Percentiles rank a stretch among this genome's conserved stretches.
phyloP scores from a whole-genome alignment of 257 asterid genomes.

The Agastache rugosa region DNA sequence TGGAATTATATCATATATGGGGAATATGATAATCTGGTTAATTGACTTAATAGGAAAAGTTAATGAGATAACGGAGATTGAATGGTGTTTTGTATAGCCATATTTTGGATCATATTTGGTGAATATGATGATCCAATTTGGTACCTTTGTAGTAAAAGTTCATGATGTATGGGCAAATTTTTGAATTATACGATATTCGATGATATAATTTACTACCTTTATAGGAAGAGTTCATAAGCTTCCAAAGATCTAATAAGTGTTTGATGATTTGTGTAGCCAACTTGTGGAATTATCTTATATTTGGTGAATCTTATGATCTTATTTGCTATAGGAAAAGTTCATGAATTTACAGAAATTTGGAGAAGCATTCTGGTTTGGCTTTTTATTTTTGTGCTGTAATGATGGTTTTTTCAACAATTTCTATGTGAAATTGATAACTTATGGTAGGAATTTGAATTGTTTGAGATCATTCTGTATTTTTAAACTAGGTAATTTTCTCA shows the following conservation, averaged over 20 bases:
- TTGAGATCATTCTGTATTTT: neutral
- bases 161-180: too few species aligned
- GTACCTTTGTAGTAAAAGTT: neutral
- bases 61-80: neutral
- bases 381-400: constrained; percentile 9
- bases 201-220: neutral
- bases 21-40: constrained; percentile 18
- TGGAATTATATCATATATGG: constrained; percentile 18
- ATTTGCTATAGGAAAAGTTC: neutral
- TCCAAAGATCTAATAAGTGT: neutral
- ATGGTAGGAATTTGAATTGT: neutral
- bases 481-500: neutral
- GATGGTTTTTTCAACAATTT: neutral
- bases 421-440: neutral
- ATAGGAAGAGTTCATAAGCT: neutral
- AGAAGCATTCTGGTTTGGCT: neutral
- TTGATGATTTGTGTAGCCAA: neutral
- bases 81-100: neutral
- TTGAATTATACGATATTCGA: neutral
- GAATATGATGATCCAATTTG: neutral
- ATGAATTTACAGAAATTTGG: neutral
- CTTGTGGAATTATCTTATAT: neutral
- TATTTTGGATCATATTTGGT: constrained; percentile 20
- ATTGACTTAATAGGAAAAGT: neutral
- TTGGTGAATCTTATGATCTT: constrained; percentile 4